Evolutionary conservation across 2,329 filamentous ascomycete genomes (phyloP).

Genomic region (Phaeosphaeria sp.): DNA sequence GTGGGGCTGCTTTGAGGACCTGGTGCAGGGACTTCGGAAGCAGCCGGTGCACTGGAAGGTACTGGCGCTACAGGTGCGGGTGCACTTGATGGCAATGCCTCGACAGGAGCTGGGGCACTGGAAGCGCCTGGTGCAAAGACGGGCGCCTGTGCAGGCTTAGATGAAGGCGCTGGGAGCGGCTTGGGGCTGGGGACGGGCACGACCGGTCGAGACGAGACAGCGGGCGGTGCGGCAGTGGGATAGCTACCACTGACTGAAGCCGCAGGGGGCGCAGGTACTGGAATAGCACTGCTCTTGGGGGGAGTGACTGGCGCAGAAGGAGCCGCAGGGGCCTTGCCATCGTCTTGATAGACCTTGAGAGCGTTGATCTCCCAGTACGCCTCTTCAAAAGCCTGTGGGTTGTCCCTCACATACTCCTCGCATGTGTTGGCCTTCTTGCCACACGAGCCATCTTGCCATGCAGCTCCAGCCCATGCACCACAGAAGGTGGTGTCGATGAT

Average conservation of each 20-base stretch:
- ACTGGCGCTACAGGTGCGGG: not conserved
- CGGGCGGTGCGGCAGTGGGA: not conserved
- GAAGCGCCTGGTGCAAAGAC: not conserved
- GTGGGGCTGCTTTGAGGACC: slow-evolving; percentile 5
- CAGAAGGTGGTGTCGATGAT: slow-evolving; percentile 87
- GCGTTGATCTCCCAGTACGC: slow-evolving; percentile 75
- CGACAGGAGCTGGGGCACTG: slow-evolving; percentile 4
- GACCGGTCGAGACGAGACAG: slow-evolving; percentile 1
- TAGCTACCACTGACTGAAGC: slow-evolving; percentile 8
- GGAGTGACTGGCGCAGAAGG: slow-evolving; percentile 17
- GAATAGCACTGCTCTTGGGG: slow-evolving; percentile 2
- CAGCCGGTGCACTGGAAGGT: slow-evolving; percentile 3
- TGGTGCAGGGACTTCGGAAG: slow-evolving; percentile 1
- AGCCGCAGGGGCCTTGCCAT: slow-evolving; percentile 18
- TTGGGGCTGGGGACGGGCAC: slow-evolving; percentile 11
- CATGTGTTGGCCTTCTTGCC: slow-evolving; percentile 69
- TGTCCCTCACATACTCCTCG: slow-evolving; percentile 72
- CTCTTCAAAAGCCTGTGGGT: slow-evolving; percentile 73
- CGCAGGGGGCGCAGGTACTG: slow-evolving; percentile 5
- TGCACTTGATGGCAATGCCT: slow-evolving; percentile 1
- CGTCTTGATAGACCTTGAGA: slow-evolving; percentile 48
- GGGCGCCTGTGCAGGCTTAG: not conserved
- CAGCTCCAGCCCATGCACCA: slow-evolving; percentile 81
- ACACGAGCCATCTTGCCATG: slow-evolving; percentile 70
- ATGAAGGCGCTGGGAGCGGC: not conserved